Conservation (phyloP, 164 flowering plant species). For the Aristolochia californica region DNA sequence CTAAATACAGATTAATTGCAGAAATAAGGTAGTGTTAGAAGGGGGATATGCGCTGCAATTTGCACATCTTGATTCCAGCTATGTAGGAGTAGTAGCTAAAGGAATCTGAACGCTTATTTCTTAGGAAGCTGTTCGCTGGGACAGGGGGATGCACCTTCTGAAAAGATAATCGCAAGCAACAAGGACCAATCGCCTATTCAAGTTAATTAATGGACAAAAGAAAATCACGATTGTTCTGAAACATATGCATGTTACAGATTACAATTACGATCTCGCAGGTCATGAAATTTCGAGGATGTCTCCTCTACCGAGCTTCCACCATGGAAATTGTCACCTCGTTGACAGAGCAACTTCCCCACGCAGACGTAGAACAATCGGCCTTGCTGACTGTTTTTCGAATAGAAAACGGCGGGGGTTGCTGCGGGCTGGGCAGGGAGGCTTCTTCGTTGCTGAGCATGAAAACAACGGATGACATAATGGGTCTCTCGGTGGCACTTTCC, state of each 20-base stretch:
- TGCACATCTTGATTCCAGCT: no score
- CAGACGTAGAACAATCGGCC: not conserved
- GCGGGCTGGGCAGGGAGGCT: not conserved
- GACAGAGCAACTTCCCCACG: not conserved
- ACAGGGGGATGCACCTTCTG: no score
- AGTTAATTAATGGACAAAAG: no score
- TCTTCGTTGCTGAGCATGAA: not conserved
- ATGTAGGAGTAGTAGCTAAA: no score
- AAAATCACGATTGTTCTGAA: not conserved
- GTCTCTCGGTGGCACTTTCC: not conserved
- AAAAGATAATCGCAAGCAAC: no score
- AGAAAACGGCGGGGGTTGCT: not conserved
- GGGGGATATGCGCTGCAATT: no score
- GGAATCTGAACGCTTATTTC: no score
- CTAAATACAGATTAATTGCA: no score
- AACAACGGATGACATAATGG: not conserved
- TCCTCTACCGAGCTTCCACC: constrained; percentile 1
- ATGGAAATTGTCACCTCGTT: constrained; percentile 1
- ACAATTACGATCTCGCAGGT: no score
- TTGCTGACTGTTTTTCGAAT: not conserved
- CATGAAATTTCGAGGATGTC: not conserved
- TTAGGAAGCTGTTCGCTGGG: no score
- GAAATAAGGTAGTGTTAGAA: no score
- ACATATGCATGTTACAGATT: not conserved
- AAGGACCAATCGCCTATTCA: no score